Conservation (phyloP, 2,329 filamentous ascomycete genomes). For the Cladobotryum protrusum region DNA sequence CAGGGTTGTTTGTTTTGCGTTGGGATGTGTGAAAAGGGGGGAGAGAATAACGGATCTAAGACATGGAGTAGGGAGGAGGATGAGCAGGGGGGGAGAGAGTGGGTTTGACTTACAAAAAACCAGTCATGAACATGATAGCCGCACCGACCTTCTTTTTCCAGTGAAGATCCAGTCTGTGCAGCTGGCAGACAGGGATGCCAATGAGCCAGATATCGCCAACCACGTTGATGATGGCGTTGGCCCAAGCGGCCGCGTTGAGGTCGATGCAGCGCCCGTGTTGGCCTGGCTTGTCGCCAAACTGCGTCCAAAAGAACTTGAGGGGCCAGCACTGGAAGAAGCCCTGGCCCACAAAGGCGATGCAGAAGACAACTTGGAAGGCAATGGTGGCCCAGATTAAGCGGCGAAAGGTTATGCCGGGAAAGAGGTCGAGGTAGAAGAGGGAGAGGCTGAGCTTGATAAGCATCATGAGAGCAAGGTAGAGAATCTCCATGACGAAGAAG, state of each 20-base stretch:
- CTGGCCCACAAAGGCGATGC: constrained; percentile 26
- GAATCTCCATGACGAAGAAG: constrained; percentile 28
- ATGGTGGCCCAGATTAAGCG: constrained; percentile 29
- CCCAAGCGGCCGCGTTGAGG: constrained; percentile 34
- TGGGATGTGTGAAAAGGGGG: no score
- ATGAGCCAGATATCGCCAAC: constrained; percentile 38
- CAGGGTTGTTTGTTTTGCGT: no score
- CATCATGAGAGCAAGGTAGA: constrained; percentile 34
- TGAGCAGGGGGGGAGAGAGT: background rate
- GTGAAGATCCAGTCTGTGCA: constrained; percentile 29
- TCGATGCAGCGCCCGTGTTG: constrained; percentile 35
- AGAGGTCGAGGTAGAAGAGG: constrained; percentile 38
- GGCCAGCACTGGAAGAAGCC: constrained; percentile 34
- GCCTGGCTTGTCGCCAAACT: constrained; percentile 33
- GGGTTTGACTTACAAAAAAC: constrained; percentile 28
- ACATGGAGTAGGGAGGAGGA: no score
- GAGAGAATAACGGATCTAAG: no score
- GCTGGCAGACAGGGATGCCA: constrained; percentile 33
- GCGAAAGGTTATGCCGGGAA: constrained; percentile 26
- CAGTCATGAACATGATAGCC: constrained; percentile 38
- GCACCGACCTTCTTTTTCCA: constrained; percentile 38
- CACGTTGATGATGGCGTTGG: constrained; percentile 37
- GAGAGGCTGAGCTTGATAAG: constrained; percentile 36
- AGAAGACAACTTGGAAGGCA: constrained; percentile 24
- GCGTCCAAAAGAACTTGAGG: constrained; percentile 34